These are phyloP conservation scores for Laburnicola sp. DNA, from an alignment of 2,329 filamentous ascomycete genomes.

Conservation along the genomic window DNA sequence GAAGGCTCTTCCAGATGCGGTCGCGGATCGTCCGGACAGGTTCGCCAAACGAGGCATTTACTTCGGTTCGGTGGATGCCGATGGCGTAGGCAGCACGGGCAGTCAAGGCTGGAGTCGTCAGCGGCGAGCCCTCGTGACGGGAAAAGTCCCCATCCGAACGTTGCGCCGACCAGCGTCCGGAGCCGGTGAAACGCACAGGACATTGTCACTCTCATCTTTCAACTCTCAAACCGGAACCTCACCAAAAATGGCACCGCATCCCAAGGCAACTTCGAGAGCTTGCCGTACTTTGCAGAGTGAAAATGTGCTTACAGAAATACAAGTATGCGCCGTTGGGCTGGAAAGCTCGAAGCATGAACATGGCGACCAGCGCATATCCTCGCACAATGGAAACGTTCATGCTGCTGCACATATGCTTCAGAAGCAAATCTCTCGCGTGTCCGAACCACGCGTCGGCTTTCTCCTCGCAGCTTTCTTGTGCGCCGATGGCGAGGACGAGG, in stretches of 20 bases:
- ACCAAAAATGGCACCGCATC: too few species aligned
- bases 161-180: too few species aligned
- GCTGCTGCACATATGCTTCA: constrained; percentile 53
- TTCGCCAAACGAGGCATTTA: constrained; percentile 54
- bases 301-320: constrained; percentile 51
- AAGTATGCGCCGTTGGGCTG: constrained; percentile 58
- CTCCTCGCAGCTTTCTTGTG: constrained; percentile 48
- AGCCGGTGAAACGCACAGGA: too few species aligned
- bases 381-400: constrained; percentile 57
- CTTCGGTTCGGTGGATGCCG: constrained; percentile 56
- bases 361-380: constrained; percentile 55
- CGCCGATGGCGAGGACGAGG: constrained; percentile 56
- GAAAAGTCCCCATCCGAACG: too few species aligned
- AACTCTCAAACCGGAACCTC: too few species aligned
- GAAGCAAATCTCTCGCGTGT: constrained; percentile 50
- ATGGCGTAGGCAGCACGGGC: constrained; percentile 57
- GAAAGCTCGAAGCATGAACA: constrained; percentile 57
- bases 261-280: too few species aligned
- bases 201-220: too few species aligned
- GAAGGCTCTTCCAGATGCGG: constrained; percentile 57
- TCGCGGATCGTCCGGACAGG: constrained; percentile 50
- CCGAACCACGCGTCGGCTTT: constrained; percentile 54
- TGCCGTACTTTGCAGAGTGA: too few species aligned
- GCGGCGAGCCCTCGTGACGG: neutral
- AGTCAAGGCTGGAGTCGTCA: constrained; percentile 43